Conservation (phyloP, 2,329 filamentous ascomycete genomes). For the Aspergillus sp. region DNA sequence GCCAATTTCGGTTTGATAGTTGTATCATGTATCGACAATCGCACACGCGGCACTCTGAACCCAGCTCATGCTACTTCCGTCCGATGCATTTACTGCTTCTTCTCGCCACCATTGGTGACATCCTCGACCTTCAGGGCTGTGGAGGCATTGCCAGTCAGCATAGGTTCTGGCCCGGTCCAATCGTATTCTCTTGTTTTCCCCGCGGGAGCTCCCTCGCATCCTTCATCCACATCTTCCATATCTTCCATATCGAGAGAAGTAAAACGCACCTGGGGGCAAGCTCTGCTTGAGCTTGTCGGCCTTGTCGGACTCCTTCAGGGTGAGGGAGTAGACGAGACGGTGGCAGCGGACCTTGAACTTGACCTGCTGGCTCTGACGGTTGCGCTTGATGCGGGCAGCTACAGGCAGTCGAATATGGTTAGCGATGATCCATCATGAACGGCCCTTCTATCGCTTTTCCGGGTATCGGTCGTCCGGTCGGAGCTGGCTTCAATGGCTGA, state of each 20-base stretch:
- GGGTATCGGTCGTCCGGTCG: too few relatives aligned
- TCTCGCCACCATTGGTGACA: slow-evolving; percentile 41
- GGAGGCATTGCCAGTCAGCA: slow-evolving; percentile 16
- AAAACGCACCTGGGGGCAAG: slow-evolving; percentile 83
- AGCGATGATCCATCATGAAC: too few relatives aligned
- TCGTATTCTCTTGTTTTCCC: too few relatives aligned
- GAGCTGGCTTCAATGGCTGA: too few relatives aligned
- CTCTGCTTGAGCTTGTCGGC: slow-evolving; percentile 99
- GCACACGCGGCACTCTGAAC: slow-evolving; percentile 19
- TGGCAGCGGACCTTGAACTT: slow-evolving; percentile 99
- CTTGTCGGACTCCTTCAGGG: slow-evolving; percentile 98
- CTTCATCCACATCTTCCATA: neutral
- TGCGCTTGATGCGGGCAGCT: slow-evolving; percentile 96
- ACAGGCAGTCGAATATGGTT: slow-evolving; percentile 4
- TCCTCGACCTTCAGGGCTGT: slow-evolving; percentile 42
- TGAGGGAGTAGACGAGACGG: slow-evolving; percentile 93
- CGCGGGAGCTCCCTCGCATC: too few relatives aligned
- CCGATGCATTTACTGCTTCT: slow-evolving; percentile 40
- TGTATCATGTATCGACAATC: slow-evolving; percentile 17
- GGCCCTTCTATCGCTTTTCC: too few relatives aligned
- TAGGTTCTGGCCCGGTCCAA: too few relatives aligned
- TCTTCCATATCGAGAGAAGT: neutral
- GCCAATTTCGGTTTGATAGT: slow-evolving; percentile 11
- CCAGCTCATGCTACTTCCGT: slow-evolving; percentile 3
- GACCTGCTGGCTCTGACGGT: slow-evolving; percentile 82